Evolutionary conservation across 192 early-diverging fungal species (phyloP), one percentile per base, ranked within the genome.

Genomic region (Powellomyces hirtus): DNA sequence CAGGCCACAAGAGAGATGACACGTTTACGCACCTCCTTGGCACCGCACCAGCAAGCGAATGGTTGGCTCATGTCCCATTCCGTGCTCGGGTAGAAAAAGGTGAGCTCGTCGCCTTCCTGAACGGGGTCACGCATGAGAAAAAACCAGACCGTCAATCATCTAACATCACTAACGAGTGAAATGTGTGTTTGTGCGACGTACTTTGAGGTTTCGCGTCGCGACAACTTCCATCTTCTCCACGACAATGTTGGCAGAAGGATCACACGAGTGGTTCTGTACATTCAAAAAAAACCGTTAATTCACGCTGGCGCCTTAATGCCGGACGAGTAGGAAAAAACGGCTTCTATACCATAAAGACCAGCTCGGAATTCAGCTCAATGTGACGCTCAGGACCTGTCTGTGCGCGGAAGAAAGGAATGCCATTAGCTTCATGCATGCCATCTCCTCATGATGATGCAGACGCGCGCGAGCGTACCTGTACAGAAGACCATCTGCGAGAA

Each of bases 31-130:
- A n/a, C n/a, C n/a, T n/a, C n/a, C 34, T 45, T 27, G 2, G 68
- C 67, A 13, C 76, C 75, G 46, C 80, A 82, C 80, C 80, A 82
- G 68, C 80, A 82, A 26, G 64, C 36, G 61, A 82, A 82, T 13
- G 75, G 66, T 63, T 82, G 75, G 45, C 50, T 61, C 80, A 82
- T 82, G 27, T 77, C 77, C 74, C 76, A 82, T 44, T 82, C 80
- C 10, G 75, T 77, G 37, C 64, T 68, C 8, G 80, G 80, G 45
- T 82, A 82, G 55, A 82, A 82, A 50, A 82, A 82, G 7, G 77
- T 76, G 46, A 79, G 14, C 35, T 74, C 75, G 26, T 82, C 80
- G 4, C 77, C 80, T 4, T 36, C 59, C 59, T 38, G 33, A 6
- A 59, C n/a, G n/a, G n/a, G n/a, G n/a, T 42, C 40, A 42, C 18